Evolutionary conservation across 2,329 filamentous ascomycete genomes (phyloP).

Genomic region (Purpureocillium lavendulum): DNA sequence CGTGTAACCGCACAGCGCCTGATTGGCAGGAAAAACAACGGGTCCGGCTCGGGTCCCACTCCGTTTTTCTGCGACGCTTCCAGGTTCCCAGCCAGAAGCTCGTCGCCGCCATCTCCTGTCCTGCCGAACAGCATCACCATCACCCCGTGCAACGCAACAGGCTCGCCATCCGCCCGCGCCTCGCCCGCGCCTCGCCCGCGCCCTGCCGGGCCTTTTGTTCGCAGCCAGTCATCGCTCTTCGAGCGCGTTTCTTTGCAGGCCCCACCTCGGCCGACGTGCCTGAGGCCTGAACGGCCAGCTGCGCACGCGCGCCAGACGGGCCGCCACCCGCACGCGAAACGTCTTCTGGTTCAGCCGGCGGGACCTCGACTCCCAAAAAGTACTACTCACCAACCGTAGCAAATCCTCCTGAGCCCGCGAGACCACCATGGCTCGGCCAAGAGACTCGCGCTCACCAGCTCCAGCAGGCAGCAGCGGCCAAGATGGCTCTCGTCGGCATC

Average conservation of each 20-base stretch:
- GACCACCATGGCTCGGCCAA: constrained; percentile 52
- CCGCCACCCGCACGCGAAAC: background rate
- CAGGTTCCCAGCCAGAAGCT: too few relatives aligned
- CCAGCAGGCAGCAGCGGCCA: constrained; percentile 69
- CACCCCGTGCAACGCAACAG: background rate
- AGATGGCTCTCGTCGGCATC: constrained; percentile 61
- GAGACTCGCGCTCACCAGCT: constrained; percentile 80
- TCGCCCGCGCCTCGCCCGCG: too few relatives aligned
- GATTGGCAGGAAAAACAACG: constrained; percentile 2
- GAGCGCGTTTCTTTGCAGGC: too few relatives aligned
- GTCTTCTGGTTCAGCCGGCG: background rate
- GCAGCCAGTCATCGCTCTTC: too few relatives aligned
- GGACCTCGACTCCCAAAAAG: constrained; percentile 16
- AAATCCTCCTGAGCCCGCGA: constrained; percentile 31
- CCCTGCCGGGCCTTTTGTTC: too few relatives aligned
- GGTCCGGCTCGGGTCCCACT: background rate
- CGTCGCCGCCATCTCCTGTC: too few relatives aligned
- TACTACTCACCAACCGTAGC: constrained; percentile 29
- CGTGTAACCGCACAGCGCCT: constrained; percentile 1
- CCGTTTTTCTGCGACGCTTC: too few relatives aligned
- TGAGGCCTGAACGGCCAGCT: background rate
- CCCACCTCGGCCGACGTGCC: background rate
- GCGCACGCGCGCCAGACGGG: constrained; percentile 1
- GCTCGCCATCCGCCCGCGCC: too few relatives aligned
- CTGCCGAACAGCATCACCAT: background rate